Evolutionary conservation across 305 asterid genomes (phyloP), one percentile per base, ranked within the genome.

Genomic region (Fraxinus albicans): DNA sequence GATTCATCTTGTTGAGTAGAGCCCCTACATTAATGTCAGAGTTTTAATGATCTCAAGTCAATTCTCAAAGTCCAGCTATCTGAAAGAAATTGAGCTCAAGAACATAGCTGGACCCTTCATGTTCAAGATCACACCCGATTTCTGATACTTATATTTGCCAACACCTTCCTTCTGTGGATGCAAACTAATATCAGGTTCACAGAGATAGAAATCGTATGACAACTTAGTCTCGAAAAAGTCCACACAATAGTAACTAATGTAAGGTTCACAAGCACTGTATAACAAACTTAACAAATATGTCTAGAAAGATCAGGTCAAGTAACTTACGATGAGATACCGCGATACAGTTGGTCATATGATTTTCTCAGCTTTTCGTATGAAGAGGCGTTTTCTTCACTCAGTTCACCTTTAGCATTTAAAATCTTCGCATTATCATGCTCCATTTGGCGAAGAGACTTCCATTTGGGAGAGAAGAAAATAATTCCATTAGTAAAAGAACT

Each of bases 351-450:
- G 87, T 97, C 99, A 85, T 89, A 94, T 8, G 97, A 92, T 90
- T 97, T 97, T 84, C 99, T 91, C 89, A 91, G 93, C 90, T 91
- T 97, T 86, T 97, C 99, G 79, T 97, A 97, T 63, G 97, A 89
- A 77, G 97, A 85, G 78, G 98, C 93, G 87, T 87, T 94, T 88
- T 97, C 99, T 85, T 95, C 99, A 72, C 92, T 93, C 83, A 97
- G 86, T 91, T 95, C 99, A 83, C 99, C 99, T 90, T 95, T 97
- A 72, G 99, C 97, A 89, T 96, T 94, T 90, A 97, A 84, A 84
- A 90, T 92, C 95, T 97, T 97, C 7, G 95, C 95, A 87, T 97
- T 97, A 86, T 97, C 99, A 82, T 91, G 97, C 93, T 97, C 99
- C 97, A 97, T 90, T 90, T 94, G 98, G 86, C 97, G 97, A 89